These are phyloP conservation scores for Gaertneriomyces sp. DNA, from an alignment of 192 early-diverging fungal species.

Conservation along the genomic window DNA sequence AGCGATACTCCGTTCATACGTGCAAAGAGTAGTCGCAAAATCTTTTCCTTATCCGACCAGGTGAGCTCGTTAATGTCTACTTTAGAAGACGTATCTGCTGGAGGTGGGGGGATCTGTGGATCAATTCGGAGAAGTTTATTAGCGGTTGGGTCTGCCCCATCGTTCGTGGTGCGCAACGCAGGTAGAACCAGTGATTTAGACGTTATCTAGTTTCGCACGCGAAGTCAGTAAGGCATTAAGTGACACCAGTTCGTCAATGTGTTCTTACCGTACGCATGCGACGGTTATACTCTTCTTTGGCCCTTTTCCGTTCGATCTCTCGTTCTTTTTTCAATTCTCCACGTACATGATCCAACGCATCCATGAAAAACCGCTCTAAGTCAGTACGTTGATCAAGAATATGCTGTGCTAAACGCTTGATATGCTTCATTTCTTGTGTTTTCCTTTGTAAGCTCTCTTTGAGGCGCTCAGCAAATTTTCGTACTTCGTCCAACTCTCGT, in stretches of 20 bases:
- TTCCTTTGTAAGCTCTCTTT: constrained; percentile 40
- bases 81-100: constrained; percentile 11
- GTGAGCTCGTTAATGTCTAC: constrained; percentile 49
- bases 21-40: constrained; percentile 59
- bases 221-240: background rate
- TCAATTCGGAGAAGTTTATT: background rate
- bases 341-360: constrained; percentile 52
- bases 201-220: constrained; percentile 14
- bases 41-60: constrained; percentile 57
- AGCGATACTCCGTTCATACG: constrained; percentile 59
- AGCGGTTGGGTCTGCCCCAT: too few species aligned
- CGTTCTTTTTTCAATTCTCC: constrained; percentile 35
- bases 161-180: too few species aligned
- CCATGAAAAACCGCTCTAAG: constrained; percentile 61
- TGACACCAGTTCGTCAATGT: background rate
- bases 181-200: too few species aligned
- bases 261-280: constrained; percentile 42
- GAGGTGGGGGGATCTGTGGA: background rate
- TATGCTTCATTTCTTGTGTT: constrained; percentile 55
- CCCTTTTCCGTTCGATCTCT: constrained; percentile 27
- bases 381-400: constrained; percentile 60
- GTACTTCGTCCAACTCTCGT: constrained; percentile 52
- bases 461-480: constrained; percentile 35
- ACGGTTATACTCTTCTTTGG: constrained; percentile 44
- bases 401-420: constrained; percentile 62